Percentiles rank a stretch among this genome's conserved stretches.
These are phyloP conservation scores for Knoxia roxburghii DNA, from an alignment of 257 asterid species.

Conservation along the genomic window DNA sequence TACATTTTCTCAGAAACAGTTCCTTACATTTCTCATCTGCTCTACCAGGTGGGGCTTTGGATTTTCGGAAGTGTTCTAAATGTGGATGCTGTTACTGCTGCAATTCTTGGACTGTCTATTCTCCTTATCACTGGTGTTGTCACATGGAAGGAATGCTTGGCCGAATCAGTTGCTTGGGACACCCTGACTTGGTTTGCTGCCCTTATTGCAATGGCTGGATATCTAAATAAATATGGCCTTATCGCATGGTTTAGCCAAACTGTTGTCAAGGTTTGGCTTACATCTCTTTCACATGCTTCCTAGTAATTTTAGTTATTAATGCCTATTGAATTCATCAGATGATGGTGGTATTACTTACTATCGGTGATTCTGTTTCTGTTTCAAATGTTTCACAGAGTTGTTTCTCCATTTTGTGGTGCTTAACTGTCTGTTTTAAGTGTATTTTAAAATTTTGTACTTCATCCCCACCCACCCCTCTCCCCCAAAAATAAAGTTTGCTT, in stretches of 20 bases:
- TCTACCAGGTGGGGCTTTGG: constrained; percentile 89
- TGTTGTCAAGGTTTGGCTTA: constrained; percentile 64
- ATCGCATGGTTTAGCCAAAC: constrained; percentile 98
- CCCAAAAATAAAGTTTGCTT: too few relatives aligned
- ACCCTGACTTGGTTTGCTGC: constrained; percentile 99
- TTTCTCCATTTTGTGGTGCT: too few relatives aligned
- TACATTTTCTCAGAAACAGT: not conserved
- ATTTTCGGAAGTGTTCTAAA: constrained; percentile 65
- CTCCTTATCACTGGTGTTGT: constrained; percentile 90
- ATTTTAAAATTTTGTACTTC: too few relatives aligned
- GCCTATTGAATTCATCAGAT: not conserved
- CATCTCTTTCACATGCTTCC: not conserved
- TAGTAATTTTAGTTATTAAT: not conserved
- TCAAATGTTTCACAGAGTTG: not conserved
- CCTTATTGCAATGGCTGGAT: constrained; percentile 98
- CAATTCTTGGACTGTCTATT: constrained; percentile 85
- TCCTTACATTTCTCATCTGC: constrained; percentile 6
- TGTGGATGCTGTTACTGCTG: constrained; percentile 97
- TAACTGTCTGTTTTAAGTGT: too few relatives aligned
- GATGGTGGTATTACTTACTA: not conserved
- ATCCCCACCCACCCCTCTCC: too few relatives aligned
- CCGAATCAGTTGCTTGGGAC: constrained; percentile 99
- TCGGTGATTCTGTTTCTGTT: not conserved
- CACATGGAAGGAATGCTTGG: constrained; percentile 95
- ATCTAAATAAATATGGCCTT: constrained; percentile 92